Percentiles rank a stretch among this genome's conserved stretches.
These are phyloP conservation scores for Tetrahymena malaccensis DNA, from an alignment of 73 alveolate genomes.

Conservation along the genomic window DNA sequence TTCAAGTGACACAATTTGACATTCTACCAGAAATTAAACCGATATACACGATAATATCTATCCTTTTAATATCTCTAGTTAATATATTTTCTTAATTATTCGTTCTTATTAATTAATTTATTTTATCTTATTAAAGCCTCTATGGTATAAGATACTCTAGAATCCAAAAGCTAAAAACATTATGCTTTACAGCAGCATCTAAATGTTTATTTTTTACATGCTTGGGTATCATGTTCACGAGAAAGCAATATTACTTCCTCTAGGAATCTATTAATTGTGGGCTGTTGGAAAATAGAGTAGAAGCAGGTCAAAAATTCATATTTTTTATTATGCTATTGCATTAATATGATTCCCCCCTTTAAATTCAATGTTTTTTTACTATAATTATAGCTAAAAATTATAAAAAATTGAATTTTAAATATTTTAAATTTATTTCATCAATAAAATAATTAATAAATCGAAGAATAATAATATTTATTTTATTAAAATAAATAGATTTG, in stretches of 20 bases:
- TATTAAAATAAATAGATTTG: not conserved
- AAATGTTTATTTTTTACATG: slow-evolving; percentile 74
- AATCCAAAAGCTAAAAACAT: slow-evolving; percentile 35
- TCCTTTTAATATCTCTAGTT: slow-evolving; percentile 19
- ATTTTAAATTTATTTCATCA: too few relatives aligned
- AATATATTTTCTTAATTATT: not conserved
- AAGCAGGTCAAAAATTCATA: not conserved
- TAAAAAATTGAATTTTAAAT: too few relatives aligned
- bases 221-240: slow-evolving; percentile 90
- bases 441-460: too few relatives aligned
- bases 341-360: not conserved
- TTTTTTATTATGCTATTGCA: not conserved
- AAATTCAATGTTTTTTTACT: too few relatives aligned
- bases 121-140: slow-evolving; percentile 7
- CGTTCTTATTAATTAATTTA: slow-evolving; percentile 1
- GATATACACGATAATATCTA: slow-evolving; percentile 38
- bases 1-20: slow-evolving; percentile 61
- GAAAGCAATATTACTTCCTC: slow-evolving; percentile 72
- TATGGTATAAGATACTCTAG: slow-evolving; percentile 5
- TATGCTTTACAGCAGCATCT: slow-evolving; percentile 45
- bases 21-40: slow-evolving; percentile 49
- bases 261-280: not conserved
- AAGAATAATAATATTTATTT: too few relatives aligned
- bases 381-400: too few relatives aligned
- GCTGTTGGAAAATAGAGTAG: not conserved